A percentile compares a stretch with the other conserved stretches of the same genome.
These are phyloP conservation scores for Ochetophila trinervis DNA, from an alignment of 306 rosid species.

Conservation along the genomic window DNA sequence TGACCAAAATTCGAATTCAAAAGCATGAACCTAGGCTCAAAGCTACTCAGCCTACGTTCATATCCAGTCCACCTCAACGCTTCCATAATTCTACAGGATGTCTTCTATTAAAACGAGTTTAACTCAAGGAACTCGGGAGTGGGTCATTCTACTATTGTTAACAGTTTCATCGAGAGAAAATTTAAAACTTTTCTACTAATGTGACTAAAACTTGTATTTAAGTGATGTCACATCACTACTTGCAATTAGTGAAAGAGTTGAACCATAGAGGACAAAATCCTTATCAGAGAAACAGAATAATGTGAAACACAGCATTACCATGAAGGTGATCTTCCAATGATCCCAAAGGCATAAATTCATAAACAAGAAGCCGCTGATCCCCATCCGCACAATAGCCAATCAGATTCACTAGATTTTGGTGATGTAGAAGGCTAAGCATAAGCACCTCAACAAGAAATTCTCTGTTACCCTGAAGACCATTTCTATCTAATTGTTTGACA, in stretches of 20 bases:
- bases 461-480: conserved; percentile 92
- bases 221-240: not conserved
- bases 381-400: conserved; percentile 96
- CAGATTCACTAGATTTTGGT: conserved; percentile 72
- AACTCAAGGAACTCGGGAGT: not conserved
- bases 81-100: not conserved
- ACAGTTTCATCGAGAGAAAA: not conserved
- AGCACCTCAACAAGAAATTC: conserved; percentile 93
- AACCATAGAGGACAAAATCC: conserved; percentile 5
- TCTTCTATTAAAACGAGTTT: conserved; percentile 1
- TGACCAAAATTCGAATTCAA: not conserved
- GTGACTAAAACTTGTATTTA: not conserved
- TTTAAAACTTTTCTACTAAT: not conserved
- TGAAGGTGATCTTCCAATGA: conserved; percentile 87
- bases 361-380: conserved; percentile 91
- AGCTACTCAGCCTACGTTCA: not conserved
- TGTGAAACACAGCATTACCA: conserved; percentile 37
- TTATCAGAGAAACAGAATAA: conserved; percentile 2
- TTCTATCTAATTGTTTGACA: conserved; percentile 86
- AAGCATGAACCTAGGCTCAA: not conserved
- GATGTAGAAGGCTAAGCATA: conserved; percentile 93
- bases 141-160: not conserved
- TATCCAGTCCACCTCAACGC: not conserved
- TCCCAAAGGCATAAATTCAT: conserved; percentile 83
- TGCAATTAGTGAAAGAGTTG: conserved; percentile 13